Percentiles rank a stretch among this genome's conserved stretches.
These are phyloP conservation scores for Osmanthus fragrans DNA, from an alignment of 257 asterid species.

Conservation along the genomic window DNA sequence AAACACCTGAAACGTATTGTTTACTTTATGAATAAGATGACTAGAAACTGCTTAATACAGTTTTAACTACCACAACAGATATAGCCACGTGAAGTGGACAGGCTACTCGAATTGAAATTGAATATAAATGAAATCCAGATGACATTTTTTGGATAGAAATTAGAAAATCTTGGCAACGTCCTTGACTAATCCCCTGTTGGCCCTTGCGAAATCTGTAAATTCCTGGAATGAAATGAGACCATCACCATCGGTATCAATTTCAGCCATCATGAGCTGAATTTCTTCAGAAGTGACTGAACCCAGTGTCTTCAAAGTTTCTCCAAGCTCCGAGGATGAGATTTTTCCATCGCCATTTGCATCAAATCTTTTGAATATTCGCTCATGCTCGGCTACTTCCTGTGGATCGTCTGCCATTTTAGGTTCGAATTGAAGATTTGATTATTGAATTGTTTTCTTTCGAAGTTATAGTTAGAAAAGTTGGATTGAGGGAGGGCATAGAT, in stretches of 20 bases:
- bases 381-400: slow-evolving; percentile 38
- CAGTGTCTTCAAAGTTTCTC: slow-evolving; percentile 40
- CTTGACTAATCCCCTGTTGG: slow-evolving; percentile 38
- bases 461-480: not conserved
- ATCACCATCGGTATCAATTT: slow-evolving; percentile 47
- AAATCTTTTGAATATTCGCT: slow-evolving; percentile 43
- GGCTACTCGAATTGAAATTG: not conserved
- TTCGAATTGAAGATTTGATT: not conserved
- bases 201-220: slow-evolving; percentile 33
- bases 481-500: not conserved
- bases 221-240: slow-evolving; percentile 46
- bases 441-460: not conserved
- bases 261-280: slow-evolving; percentile 43
- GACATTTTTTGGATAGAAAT: not conserved
- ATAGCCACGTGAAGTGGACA: not conserved
- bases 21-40: not conserved
- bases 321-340: slow-evolving; percentile 45
- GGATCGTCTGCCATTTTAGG: slow-evolving; percentile 42
- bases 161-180: slow-evolving; percentile 54
- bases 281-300: slow-evolving; percentile 39
- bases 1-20: not conserved
- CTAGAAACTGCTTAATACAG: not conserved
- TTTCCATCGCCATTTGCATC: slow-evolving; percentile 52
- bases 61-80: slow-evolving; percentile 3
- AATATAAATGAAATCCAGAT: not conserved